phyloP scores from a whole-genome alignment of 768 basidiomycete genomes.

The Tulasnella sp. region DNA sequence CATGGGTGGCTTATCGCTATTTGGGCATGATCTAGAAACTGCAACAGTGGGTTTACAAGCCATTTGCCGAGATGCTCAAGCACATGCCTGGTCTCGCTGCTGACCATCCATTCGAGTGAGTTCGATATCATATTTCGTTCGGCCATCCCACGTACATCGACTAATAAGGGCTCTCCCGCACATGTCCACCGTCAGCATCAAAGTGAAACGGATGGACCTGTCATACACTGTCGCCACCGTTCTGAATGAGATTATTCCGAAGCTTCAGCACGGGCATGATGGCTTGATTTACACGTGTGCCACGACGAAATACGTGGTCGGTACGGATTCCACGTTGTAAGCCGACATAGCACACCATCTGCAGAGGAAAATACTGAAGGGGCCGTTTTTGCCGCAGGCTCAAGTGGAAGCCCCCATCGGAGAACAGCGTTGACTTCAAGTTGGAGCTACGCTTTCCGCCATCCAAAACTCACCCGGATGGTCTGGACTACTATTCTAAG shows the following conservation, averaged over 20 bases:
- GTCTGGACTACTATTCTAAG: constrained; percentile 82
- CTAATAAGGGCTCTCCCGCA: not conserved
- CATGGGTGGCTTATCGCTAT: not conserved
- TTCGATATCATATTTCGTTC: constrained; percentile 33
- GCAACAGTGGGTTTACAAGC: constrained; percentile 78
- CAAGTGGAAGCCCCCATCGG: constrained; percentile 98
- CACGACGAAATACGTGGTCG: constrained; percentile 73
- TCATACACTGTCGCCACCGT: constrained; percentile 90
- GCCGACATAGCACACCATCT: constrained; percentile 39
- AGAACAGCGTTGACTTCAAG: constrained; percentile 90
- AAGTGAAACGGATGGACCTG: constrained; percentile 82
- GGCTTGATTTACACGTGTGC: constrained; percentile 97
- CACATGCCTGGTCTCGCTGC: constrained; percentile 69
- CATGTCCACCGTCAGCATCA: constrained; percentile 57
- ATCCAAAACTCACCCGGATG: constrained; percentile 50
- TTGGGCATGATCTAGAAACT: constrained; percentile 59
- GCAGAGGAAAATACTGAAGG: not conserved
- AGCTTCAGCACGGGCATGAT: constrained; percentile 88
- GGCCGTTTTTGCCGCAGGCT: constrained; percentile 56
- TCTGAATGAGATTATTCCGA: constrained; percentile 79
- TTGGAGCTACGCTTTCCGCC: constrained; percentile 93
- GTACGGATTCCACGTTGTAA: constrained; percentile 89
- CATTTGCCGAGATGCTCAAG: constrained; percentile 69
- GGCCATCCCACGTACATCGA: not conserved
- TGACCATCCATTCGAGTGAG: constrained; percentile 82